These are phyloP conservation scores for Phytopythium mirpurense DNA, from an alignment of 352 stramenopile species.

Conservation along the genomic window DNA sequence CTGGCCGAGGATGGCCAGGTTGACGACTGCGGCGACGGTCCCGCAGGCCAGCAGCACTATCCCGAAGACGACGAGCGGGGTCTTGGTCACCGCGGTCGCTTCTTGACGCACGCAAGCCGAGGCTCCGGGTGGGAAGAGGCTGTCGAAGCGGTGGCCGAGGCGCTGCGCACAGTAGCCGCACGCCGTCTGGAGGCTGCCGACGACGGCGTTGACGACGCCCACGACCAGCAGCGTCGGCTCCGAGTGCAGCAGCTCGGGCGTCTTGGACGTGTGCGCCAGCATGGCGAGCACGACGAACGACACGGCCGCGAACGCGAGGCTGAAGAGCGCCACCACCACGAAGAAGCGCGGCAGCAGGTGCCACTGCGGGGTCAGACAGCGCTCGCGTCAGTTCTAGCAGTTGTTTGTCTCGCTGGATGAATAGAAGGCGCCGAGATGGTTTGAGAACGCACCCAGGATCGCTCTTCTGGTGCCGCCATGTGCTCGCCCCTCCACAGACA, in stretches of 20 bases:
- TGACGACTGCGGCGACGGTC: slow-evolving; percentile 27
- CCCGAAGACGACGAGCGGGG: slow-evolving; percentile 21
- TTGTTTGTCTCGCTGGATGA: no score
- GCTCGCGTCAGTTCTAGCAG: background rate
- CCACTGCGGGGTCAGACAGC: slow-evolving; percentile 11
- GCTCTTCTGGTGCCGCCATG: background rate
- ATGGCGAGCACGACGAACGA: slow-evolving; percentile 17
- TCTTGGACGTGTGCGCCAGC: slow-evolving; percentile 4
- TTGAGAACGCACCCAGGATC: background rate
- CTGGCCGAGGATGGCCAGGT: slow-evolving; percentile 31
- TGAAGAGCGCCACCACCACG: slow-evolving; percentile 15
- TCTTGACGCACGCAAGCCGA: background rate
- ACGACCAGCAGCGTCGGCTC: slow-evolving; percentile 14
- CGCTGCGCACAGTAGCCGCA: slow-evolving; percentile 31
- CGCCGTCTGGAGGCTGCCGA: slow-evolving; percentile 32
- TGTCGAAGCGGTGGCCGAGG: slow-evolving; percentile 23
- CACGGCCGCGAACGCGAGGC: slow-evolving; percentile 22
- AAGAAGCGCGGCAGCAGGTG: slow-evolving; percentile 20
- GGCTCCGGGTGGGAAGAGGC: background rate
- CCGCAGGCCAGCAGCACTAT: slow-evolving; percentile 27
- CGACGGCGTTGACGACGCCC: slow-evolving; percentile 25
- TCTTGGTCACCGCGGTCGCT: slow-evolving; percentile 2
- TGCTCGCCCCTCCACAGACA: no score
- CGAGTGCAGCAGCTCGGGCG: background rate
- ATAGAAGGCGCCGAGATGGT: no score